These are phyloP conservation scores for Cokeromyces recurvatus DNA, from an alignment of 371 early-diverging fungal genomes.

Conservation along the genomic window DNA sequence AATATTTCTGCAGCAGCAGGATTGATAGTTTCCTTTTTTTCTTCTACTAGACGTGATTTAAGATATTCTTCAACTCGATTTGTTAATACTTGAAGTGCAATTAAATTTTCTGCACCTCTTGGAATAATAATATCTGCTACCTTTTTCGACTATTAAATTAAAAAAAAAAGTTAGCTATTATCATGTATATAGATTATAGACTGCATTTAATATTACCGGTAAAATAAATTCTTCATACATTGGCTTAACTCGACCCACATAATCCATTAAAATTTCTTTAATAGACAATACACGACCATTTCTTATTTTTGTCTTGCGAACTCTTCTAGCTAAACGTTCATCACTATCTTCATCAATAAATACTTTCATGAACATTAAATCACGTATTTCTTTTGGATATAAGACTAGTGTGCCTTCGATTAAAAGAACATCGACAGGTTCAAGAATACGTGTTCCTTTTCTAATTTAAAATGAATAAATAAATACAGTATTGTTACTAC, in stretches of 20 bases:
- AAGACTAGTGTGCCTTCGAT: conserved; percentile 60
- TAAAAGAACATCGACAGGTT: conserved; percentile 54
- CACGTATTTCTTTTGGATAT: conserved; percentile 49
- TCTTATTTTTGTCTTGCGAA: conserved; percentile 22
- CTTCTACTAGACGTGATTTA: conserved; percentile 11
- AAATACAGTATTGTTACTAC: too few species aligned
- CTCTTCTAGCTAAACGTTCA: conserved; percentile 49
- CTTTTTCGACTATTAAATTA: conserved; percentile 78
- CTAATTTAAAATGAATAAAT: conserved; percentile 10
- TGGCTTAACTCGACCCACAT: conserved; percentile 79
- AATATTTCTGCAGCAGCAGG: conserved; percentile 20
- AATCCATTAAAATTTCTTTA: conserved; percentile 59
- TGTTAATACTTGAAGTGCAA: conserved; percentile 71
- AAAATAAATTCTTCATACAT: conserved; percentile 81
- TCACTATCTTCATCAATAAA: conserved; percentile 70
- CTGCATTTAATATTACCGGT: conserved; percentile 45
- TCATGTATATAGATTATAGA: not conserved
- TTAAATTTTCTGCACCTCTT: conserved; percentile 69
- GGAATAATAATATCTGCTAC: conserved; percentile 87
- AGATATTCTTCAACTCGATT: conserved; percentile 58
- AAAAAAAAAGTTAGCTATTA: not conserved
- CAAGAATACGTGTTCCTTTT: conserved; percentile 24
- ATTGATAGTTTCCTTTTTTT: conserved; percentile 6
- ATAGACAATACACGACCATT: conserved; percentile 33
- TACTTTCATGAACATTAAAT: conserved; percentile 57